These are phyloP conservation scores for Parsonsia alboflavescens DNA, from an alignment of 257 asterid species.

Conservation along the genomic window DNA sequence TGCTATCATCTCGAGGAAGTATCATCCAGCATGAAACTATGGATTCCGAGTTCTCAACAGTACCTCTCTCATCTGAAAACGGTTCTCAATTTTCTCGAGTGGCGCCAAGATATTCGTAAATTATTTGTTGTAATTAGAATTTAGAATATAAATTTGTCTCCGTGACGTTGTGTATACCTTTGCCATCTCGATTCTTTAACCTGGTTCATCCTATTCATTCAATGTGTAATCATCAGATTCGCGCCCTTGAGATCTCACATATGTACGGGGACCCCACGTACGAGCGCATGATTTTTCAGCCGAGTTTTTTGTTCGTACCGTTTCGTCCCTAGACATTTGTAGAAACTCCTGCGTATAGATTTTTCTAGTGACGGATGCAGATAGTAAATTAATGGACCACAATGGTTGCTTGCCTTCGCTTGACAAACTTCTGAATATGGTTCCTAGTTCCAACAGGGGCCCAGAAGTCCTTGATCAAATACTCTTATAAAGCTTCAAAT, in stretches of 20 bases:
- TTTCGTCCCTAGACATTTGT: neutral
- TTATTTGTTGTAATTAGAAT: constrained; percentile 34
- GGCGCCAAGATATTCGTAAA: constrained; percentile 46
- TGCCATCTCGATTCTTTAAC: constrained; percentile 36
- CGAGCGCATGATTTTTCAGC: too few species aligned
- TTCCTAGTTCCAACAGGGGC: too few species aligned
- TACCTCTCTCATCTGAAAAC: constrained; percentile 72
- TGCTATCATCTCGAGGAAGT: constrained; percentile 31
- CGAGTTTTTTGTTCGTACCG: neutral
- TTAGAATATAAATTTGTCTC: constrained; percentile 22
- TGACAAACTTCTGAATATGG: too few species aligned
- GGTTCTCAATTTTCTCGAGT: constrained; percentile 41
- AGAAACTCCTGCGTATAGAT: neutral
- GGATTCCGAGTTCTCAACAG: constrained; percentile 82
- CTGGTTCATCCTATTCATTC: constrained; percentile 33
- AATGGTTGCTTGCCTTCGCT: too few species aligned
- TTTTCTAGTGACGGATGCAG: too few species aligned
- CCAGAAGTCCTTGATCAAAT: too few species aligned
- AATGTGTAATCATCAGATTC: neutral
- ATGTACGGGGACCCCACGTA: neutral
- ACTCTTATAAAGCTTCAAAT: too few species aligned
- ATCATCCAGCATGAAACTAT: constrained; percentile 37
- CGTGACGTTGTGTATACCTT: constrained; percentile 17
- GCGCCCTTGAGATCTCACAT: neutral
- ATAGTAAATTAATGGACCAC: too few species aligned